Base-by-base conservation (phyloP, 176 grass and related monocot genomes). In the Carex myosuroides region DNA sequence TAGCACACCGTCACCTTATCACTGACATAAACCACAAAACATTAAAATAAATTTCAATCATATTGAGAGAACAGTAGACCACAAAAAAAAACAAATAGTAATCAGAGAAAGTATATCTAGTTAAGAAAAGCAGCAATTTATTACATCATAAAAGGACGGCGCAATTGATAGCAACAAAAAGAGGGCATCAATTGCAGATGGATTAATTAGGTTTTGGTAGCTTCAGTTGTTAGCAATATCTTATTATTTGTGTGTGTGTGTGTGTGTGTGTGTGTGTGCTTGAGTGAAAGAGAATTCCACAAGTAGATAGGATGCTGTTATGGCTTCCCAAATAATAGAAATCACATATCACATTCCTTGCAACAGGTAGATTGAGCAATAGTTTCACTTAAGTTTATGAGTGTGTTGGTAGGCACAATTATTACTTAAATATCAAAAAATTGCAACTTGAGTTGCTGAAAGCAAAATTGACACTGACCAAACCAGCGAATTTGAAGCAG, bases 1-100 rank as follows among this genome's bases (percentile, higher is more conserved):
- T 84, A 85, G 81, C 92, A 94, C n/a, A 90, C 92, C 37, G 78
- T 94, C 78, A 94, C 92, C 90, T 92, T 94, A 18, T 94, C 90
- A 88, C 90, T 92, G 85, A 39, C 29, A 44, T 41, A 84, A 81
- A 81, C 41, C 30, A 39, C 20, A 2, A 26, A 79, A 48, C 50
- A 24, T 50, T 14, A 20, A 78, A 57, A 29, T 14, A 29, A 54
- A 10, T 39, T 13, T 53, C 56, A 22, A 44, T 55, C 5, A 33
- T 21, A 85, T 50, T 18, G 20, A 83, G 17, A 67, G 55, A 35
- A 84, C 20, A 17, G 42, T 50, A 50, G 10, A 46, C 33, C 8
- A 42, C 12, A 70, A 86, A 71, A 11, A 13, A 16, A 57, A 35
- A 67, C 55, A 20, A 4, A 18, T 39, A 62, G 20, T 22, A 24